Evolutionary conservation across 2,329 filamentous ascomycete genomes (phyloP).

Genomic region (Pleurostoma richardsiae): DNA sequence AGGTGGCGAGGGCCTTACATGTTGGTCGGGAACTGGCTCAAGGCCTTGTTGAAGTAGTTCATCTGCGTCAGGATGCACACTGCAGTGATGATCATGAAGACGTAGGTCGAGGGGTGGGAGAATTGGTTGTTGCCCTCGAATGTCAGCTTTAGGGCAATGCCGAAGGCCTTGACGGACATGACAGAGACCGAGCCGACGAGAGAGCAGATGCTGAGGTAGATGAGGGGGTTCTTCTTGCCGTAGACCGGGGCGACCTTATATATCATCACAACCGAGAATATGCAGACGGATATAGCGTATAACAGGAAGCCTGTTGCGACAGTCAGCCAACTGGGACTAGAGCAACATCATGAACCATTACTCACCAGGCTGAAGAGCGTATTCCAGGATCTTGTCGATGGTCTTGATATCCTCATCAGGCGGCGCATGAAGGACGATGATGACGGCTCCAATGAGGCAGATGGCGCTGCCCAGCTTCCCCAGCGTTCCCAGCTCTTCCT

Average conservation of each 20-base stretch:
- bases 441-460: slow-evolving; percentile 91
- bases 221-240: slow-evolving; percentile 91
- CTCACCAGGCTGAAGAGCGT: slow-evolving; percentile 86
- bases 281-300: slow-evolving; percentile 73
- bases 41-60: slow-evolving; percentile 99
- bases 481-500: slow-evolving; percentile 83
- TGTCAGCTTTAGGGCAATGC: slow-evolving; percentile 94
- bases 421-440: slow-evolving; percentile 95
- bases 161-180: slow-evolving; percentile 99
- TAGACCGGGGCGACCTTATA: slow-evolving; percentile 87
- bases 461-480: slow-evolving; percentile 95
- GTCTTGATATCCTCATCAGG: slow-evolving; percentile 87
- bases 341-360: slow-evolving; percentile 1
- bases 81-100: slow-evolving; percentile 87
- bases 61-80: slow-evolving; percentile 98
- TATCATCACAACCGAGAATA: slow-evolving; percentile 91
- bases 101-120: slow-evolving; percentile 89
- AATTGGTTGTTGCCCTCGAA: slow-evolving; percentile 94
- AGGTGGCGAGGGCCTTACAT: slow-evolving; percentile 60
- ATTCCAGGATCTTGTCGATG: slow-evolving; percentile 85
- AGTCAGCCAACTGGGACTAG: slow-evolving; percentile 12
- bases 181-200: slow-evolving; percentile 95
- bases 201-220: slow-evolving; percentile 97
- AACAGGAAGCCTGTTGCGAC: slow-evolving; percentile 69
- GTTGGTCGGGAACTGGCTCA: slow-evolving; percentile 94